Percentiles rank a stretch among this genome's conserved stretches.
These are phyloP conservation scores for Sordariomycetes sp. DNA, from an alignment of 2,329 filamentous ascomycete species.

Conservation along the genomic window DNA sequence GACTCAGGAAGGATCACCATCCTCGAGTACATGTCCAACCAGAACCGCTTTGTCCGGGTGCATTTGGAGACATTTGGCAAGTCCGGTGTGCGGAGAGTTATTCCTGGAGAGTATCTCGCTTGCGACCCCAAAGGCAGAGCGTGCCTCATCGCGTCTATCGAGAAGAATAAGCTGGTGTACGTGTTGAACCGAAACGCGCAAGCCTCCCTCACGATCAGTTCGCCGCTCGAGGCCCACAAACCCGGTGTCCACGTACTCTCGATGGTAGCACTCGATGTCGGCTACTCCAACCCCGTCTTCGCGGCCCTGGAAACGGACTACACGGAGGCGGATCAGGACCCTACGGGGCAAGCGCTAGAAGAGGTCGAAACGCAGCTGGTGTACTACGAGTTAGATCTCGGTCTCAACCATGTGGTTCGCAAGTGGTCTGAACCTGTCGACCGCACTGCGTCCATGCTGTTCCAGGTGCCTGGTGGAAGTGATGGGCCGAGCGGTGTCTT, in stretches of 20 bases:
- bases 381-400: constrained; percentile 95
- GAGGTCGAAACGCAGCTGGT: constrained; percentile 85
- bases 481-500: constrained; percentile 92
- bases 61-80: constrained; percentile 98
- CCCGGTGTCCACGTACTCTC: constrained; percentile 83
- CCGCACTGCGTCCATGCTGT: constrained; percentile 76
- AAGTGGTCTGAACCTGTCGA: constrained; percentile 96
- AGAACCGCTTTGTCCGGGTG: constrained; percentile 79
- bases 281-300: constrained; percentile 95
- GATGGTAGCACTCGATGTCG: constrained; percentile 81
- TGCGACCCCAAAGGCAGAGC: constrained; percentile 93
- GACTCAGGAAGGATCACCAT: constrained; percentile 94
- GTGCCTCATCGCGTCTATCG: constrained; percentile 83
- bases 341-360: constrained; percentile 69
- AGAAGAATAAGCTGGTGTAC: constrained; percentile 99
- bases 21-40: constrained; percentile 77
- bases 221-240: constrained; percentile 91
- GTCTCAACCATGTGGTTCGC: constrained; percentile 91
- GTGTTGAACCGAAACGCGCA: constrained; percentile 93
- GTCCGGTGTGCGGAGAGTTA: constrained; percentile 83
- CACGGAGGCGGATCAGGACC: constrained; percentile 81
- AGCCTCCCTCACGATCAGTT: constrained; percentile 92
- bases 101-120: constrained; percentile 92
- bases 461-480: constrained; percentile 88
- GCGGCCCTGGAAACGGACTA: constrained; percentile 93